Base-by-base conservation (phyloP, 345 rosid genomes). In the Mallotus nudiflorus region DNA sequence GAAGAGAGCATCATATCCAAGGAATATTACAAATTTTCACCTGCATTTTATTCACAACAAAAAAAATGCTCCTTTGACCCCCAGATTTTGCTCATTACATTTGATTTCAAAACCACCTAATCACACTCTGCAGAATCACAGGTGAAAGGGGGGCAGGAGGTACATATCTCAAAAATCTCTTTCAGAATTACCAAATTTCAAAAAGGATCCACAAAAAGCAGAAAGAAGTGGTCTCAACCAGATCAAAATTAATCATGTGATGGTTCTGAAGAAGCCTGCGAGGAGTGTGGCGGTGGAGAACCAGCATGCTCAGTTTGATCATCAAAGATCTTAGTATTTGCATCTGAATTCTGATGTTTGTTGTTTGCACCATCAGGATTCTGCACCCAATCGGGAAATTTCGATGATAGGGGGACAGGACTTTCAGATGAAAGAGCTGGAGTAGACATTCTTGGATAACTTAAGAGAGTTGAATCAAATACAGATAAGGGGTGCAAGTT, bases 401-500 rank as follows among this genome's bases (percentile, higher is more conserved):
- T 82, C 18, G 83, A 68, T 20, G 81, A 66, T 68, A 65, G 18
- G 42, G 52, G 27, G 12, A 66, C 59, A 25, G 81, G 73, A 67
- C 64, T 73, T 63, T 73, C 83, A 14, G 77, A 67, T 8, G 84
- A 68, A 56, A 52, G 70, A 71, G 66, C 54, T 22, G 77, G 73
- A 25, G 82, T 80, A 5, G 78, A 63, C 55, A 65, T 78, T 62
- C 63, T 77, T 65, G 81, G 82, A 77, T 76, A 79, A 72, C 73
- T 72, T 78, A 81, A 52, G 45, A 83, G 77, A 53, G 90, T 71
- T 9, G 88, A 49, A 75, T 83, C 83, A 61, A 77, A 39, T 35
- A 82, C 51, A 48, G 84, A 77, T 13, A 76, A 66, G 9, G 86
- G 72, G 53, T 80, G 80, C 77, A 80, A n/a, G 82, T 82, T 79